phyloP scores from a whole-genome alignment of 2,329 filamentous ascomycete species.

The Apiospora arundinis region DNA sequence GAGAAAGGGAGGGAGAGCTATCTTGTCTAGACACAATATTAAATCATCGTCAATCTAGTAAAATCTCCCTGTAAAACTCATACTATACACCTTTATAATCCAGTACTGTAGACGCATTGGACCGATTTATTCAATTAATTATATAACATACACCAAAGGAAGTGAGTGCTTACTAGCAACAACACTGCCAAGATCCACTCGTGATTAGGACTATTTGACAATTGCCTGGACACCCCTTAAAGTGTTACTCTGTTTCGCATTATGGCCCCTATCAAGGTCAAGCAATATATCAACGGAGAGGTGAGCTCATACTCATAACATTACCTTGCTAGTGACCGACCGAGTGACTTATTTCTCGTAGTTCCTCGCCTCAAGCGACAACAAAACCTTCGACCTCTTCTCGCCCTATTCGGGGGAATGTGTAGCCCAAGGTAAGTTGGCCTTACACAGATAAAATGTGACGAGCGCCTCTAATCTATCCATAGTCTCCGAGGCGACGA shows the following conservation, averaged over 20 bases:
- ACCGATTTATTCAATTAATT: neutral
- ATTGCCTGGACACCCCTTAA: neutral
- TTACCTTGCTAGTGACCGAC: neutral
- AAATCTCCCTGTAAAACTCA: neutral
- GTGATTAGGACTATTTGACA: neutral
- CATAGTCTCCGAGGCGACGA: slow-evolving; percentile 28
- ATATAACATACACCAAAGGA: neutral
- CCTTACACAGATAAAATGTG: neutral
- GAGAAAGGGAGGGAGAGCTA: too few species aligned
- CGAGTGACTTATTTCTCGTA: neutral
- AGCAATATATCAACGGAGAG: slow-evolving; percentile 30
- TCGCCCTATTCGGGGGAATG: slow-evolving; percentile 29
- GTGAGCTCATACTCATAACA: slow-evolving; percentile 13
- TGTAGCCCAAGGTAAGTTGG: slow-evolving; percentile 25
- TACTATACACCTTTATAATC: neutral
- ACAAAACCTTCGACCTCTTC: slow-evolving; percentile 28
- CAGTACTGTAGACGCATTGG: too few species aligned
- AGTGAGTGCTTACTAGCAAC: neutral
- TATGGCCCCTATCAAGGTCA: slow-evolving; percentile 28
- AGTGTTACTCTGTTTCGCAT: neutral
- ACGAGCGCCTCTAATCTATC: neutral
- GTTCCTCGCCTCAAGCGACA: slow-evolving; percentile 28
- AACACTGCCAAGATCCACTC: neutral
- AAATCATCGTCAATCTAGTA: too few species aligned
- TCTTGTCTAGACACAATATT: neutral